Evolutionary conservation across 2,329 filamentous ascomycete species (phyloP), one percentile per base, ranked within the genome.

Genomic region (Colletotrichum zoysiae): DNA sequence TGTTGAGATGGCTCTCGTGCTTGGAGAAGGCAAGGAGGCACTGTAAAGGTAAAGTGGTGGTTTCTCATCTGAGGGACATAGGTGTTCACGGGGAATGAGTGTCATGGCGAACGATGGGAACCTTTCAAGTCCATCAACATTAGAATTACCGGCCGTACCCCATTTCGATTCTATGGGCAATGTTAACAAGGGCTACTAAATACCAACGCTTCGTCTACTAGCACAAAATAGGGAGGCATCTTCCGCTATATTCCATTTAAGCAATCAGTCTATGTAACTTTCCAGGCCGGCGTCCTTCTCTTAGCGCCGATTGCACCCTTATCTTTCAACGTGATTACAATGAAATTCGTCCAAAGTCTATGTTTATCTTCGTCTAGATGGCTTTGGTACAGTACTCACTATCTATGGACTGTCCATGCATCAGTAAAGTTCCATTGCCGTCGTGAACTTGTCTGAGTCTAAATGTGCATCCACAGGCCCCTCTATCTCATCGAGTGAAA

Each of bases 1-100:
- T 5, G 23, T 16, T 69, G 42, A 57, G 20, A 23, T 65, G 66
- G 60, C 9, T 69, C 8, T 64, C 44, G 30, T 44, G 42, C 9
- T 20, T 69, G 23, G 26, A 58, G 5, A 65, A 30, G 20, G 53
- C 53, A 5, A 35, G 5, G 9, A 50, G 66, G 3, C n/a, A 50
- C 4, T 51, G 57, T 11, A 53, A 35, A 18, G 66, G 66, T 2
- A 65, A 42, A 4, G 51, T 58, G 8, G 66, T 57, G 9, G 26
- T 69, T 9, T 62, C 59, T 3, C 23, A 42, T 20, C 30, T 44
- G 7, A 46, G 26, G 26, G 26, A 60, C 26, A 35, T 42, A 14
- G 42, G 9, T 7, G 11, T n/a, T 6, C 20, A 4, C 5, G 23
- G 30, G 16, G 9, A 35, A 35, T 38, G 53, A 60, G 1, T 8